phyloP scores from a whole-genome alignment of 164 flowering plant species.

The Liquidambar formosana region DNA sequence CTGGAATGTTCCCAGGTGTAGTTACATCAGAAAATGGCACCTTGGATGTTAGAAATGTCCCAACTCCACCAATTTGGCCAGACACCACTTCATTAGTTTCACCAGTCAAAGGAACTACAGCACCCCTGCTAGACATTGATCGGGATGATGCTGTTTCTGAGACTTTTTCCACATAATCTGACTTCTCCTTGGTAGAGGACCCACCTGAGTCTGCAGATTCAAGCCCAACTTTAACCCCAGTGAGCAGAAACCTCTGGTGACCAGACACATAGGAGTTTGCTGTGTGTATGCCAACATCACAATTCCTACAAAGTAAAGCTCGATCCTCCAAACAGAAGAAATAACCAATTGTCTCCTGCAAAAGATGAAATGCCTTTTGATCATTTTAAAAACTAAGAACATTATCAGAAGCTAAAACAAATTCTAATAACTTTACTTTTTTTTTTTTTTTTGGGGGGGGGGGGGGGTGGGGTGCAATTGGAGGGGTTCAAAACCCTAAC shows the following conservation, averaged over 20 bases:
- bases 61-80: conserved; percentile 32
- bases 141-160: conserved; percentile 22
- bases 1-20: conserved; percentile 42
- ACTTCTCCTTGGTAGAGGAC: conserved; percentile 41
- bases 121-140: conserved; percentile 26
- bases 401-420: no score
- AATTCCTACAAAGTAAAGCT: conserved; percentile 87
- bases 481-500: no score
- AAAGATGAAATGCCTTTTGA: neutral
- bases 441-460: no score
- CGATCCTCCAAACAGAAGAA: conserved; percentile 94
- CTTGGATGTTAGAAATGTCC: conserved; percentile 25
- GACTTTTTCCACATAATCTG: conserved; percentile 28
- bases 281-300: conserved; percentile 84
- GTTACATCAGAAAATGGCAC: conserved; percentile 50
- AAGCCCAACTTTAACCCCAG: conserved; percentile 87
- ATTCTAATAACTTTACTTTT: no score
- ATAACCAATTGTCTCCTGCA: conserved; percentile 80
- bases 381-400: no score
- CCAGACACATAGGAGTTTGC: conserved; percentile 62
- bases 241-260: conserved; percentile 88
- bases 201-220: conserved; percentile 50
- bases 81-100: conserved; percentile 26
- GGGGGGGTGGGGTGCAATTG: no score
- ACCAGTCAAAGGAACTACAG: conserved; percentile 21